Base-by-base conservation (phyloP, 345 rosid species). In the Ricinus communis region DNA sequence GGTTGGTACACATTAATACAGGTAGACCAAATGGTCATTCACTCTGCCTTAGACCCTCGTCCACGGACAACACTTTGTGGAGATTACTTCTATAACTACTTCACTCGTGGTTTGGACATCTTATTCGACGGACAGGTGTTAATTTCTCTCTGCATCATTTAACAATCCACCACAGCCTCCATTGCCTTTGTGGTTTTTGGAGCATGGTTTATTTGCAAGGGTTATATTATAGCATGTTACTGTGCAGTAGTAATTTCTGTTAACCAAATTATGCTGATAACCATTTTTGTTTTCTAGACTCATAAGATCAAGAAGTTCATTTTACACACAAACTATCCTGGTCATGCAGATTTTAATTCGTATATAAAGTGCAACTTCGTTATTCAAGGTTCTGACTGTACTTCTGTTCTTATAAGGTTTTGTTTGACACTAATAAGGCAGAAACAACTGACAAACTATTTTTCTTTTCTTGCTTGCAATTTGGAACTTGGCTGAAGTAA, bases 1-100 rank as follows among this genome's bases (percentile, higher is more conserved):
- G 9, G 33, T 31, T 69, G 58, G 49, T 60, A n/a, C 41, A 55
- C 66, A 51, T 79, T 60, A 62, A 54, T 78, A 55, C 81, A 95
- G 98, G 97, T 95, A 11, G 99, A 90, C 79, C 98, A 95, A 81
- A 95, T 95, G 99, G 93, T 92, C 49, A 92, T 95, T 76, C 99
- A 95, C 74, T 95, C 98, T 41, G 91, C 97, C 6, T 87, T 90
- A 11, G 97, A 95, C 68, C 93, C 87, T 47, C 90, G 87, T 11
- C 99, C 98, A 15, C 80, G 90, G 62, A 86, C 93, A 69, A 90
- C 98, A 1, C 83, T 89, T 38, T 92, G 98, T 81, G 97, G 89
- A 30, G 99, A 95, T 82, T 95, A 95, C 81, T 95, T 95, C 79
- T 92, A 90, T 83, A 92, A 95, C 77, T 95, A 92, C 69, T 92